Percentiles rank a stretch among this genome's conserved stretches.
phyloP scores from a whole-genome alignment of 768 basidiomycete genomes.

The Lactarius akahatsu region DNA sequence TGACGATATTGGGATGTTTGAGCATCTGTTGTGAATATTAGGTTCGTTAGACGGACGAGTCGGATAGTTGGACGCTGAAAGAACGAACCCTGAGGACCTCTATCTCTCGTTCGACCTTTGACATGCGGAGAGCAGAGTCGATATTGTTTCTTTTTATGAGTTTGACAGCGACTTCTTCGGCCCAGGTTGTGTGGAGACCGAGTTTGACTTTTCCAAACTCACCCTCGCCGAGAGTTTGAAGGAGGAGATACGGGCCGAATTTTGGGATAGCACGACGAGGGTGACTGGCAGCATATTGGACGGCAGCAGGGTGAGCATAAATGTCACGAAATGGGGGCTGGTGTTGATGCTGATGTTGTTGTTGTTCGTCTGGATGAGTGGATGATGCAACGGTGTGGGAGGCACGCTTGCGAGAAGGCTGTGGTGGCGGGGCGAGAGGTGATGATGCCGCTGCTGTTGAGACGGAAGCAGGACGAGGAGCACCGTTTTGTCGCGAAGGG shows the following conservation, averaged over 20 bases:
- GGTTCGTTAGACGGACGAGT: constrained; percentile 22
- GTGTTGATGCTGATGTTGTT: constrained; percentile 10
- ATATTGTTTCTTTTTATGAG: constrained; percentile 91
- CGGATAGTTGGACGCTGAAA: constrained; percentile 9
- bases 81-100: constrained; percentile 86
- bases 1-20: constrained; percentile 97
- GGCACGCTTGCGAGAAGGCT: constrained; percentile 56
- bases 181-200: constrained; percentile 91
- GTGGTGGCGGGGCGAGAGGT: constrained; percentile 39
- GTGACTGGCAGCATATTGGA: constrained; percentile 79
- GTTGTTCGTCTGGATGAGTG: constrained; percentile 43
- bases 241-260: constrained; percentile 92
- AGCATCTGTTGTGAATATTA: constrained; percentile 55
- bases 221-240: constrained; percentile 97
- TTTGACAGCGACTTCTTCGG: constrained; percentile 98
- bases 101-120: constrained; percentile 96
- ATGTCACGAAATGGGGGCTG: constrained; percentile 62
- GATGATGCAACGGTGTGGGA: constrained; percentile 69
- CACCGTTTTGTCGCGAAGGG: constrained; percentile 44
- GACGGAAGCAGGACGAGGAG: constrained; percentile 59
- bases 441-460: constrained; percentile 53
- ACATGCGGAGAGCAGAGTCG: constrained; percentile 81
- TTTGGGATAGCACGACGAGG: constrained; percentile 85
- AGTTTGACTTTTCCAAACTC: constrained; percentile 99
- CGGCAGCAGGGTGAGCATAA: constrained; percentile 80